phyloP scores from a whole-genome alignment of 768 basidiomycete genomes.

The Boletus bicolor region DNA sequence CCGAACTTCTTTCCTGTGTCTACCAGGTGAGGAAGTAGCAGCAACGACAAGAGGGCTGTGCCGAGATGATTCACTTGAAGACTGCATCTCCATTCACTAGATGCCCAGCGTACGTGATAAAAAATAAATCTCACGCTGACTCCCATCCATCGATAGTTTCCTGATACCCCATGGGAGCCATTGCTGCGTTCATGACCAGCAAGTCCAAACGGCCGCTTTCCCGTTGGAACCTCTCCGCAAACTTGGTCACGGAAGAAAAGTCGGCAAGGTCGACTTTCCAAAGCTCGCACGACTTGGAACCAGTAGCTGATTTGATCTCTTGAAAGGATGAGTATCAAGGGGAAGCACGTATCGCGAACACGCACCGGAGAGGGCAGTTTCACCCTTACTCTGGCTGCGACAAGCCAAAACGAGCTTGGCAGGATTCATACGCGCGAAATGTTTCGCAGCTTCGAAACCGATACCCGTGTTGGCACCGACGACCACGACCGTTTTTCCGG shows the following conservation, averaged over 20 bases:
- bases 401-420: slow-evolving; percentile 28
- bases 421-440: slow-evolving; percentile 32
- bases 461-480: slow-evolving; percentile 34
- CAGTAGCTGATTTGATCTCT: slow-evolving; percentile 27
- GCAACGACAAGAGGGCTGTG: slow-evolving; percentile 31
- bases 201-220: slow-evolving; percentile 25
- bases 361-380: slow-evolving; percentile 21
- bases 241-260: slow-evolving; percentile 15
- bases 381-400: slow-evolving; percentile 26
- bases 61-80: slow-evolving; percentile 37
- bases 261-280: slow-evolving; percentile 12
- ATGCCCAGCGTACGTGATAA: neutral
- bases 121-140: slow-evolving; percentile 18
- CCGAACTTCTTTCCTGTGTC: slow-evolving; percentile 25
- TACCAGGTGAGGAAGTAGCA: slow-evolving; percentile 32
- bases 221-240: slow-evolving; percentile 5
- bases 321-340: neutral
- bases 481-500: slow-evolving; percentile 31
- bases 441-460: slow-evolving; percentile 31
- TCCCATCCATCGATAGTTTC: slow-evolving; percentile 47
- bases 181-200: slow-evolving; percentile 44
- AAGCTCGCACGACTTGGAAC: slow-evolving; percentile 24
- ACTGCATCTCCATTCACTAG: slow-evolving; percentile 4
- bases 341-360: neutral
- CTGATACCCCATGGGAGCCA: slow-evolving; percentile 12